phyloP scores from a whole-genome alignment of 164 flowering plant genomes.

The Echeveria elegans region DNA sequence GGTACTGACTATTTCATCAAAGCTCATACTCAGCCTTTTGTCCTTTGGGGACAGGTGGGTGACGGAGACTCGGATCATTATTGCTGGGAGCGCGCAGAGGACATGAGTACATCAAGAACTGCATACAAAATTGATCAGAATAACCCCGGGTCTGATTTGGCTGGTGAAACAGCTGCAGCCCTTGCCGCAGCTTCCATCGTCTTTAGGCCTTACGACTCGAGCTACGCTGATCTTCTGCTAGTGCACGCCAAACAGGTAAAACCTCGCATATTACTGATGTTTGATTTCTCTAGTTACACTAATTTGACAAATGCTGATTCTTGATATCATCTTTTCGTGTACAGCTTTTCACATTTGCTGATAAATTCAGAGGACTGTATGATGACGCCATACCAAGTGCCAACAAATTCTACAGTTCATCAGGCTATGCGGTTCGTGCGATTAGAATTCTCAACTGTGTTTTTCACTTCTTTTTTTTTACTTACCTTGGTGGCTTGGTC shows the following conservation, averaged over 20 bases:
- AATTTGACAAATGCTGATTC: not conserved
- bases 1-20: conserved; percentile 80
- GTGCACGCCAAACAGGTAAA: conserved; percentile 52
- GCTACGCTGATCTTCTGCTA: conserved; percentile 47
- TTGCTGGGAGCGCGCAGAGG: conserved; percentile 83
- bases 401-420: conserved; percentile 30
- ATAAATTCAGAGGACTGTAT: conserved; percentile 58
- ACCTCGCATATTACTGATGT: not conserved
- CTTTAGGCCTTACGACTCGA: conserved; percentile 46
- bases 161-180: conserved; percentile 77
- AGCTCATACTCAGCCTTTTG: conserved; percentile 49
- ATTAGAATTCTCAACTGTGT: too few relatives aligned
- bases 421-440: conserved; percentile 60
- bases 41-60: conserved; percentile 74
- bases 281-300: not conserved
- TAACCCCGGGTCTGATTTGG: conserved; percentile 57
- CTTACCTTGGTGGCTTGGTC: not conserved
- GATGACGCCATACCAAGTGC: conserved; percentile 50
- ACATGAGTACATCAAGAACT: conserved; percentile 70
- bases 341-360: conserved; percentile 81
- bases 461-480: not conserved
- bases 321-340: conserved; percentile 14
- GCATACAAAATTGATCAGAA: conserved; percentile 41
- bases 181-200: conserved; percentile 75
- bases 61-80: conserved; percentile 67